These are phyloP conservation scores for Mycena galericulata DNA, from an alignment of 768 basidiomycete genomes.

Conservation along the genomic window DNA sequence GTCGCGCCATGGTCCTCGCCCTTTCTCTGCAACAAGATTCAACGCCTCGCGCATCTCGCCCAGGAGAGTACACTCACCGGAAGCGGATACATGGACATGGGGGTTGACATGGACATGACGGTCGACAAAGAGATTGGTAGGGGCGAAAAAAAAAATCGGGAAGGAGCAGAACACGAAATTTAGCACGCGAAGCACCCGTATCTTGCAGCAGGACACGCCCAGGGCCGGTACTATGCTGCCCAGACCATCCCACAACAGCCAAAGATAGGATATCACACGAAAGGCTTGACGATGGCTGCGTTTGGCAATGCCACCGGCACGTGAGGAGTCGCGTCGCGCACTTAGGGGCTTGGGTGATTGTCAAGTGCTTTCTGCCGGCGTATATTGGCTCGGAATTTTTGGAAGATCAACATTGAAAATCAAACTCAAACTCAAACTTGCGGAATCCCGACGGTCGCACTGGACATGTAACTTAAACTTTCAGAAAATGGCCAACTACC, in stretches of 20 bases:
- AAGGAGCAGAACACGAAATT: neutral
- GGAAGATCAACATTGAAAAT: no score
- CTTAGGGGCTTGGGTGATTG: no score
- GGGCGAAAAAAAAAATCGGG: neutral
- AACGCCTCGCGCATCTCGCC: neutral
- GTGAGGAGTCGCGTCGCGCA: neutral
- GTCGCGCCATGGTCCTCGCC: constrained; percentile 24
- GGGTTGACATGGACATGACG: neutral
- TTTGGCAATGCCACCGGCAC: neutral
- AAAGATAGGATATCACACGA: constrained; percentile 12
- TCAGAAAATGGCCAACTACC: no score
- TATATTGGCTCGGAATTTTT: no score
- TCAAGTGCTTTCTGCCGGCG: no score
- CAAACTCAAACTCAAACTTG: no score
- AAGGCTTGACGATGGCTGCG: neutral
- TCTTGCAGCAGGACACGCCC: constrained; percentile 24
- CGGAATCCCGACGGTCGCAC: no score
- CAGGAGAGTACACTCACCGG: constrained; percentile 2
- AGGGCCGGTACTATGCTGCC: constrained; percentile 18
- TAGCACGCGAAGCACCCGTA: neutral
- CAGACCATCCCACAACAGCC: constrained; percentile 17
- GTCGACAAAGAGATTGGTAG: neutral
- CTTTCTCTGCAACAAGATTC: neutral
- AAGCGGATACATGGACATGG: constrained; percentile 12
- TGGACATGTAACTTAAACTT: no score